Percentiles rank a stretch among this genome's conserved stretches.
These are phyloP conservation scores for Euclidium syriacum DNA, from an alignment of 345 rosid species.

Conservation along the genomic window DNA sequence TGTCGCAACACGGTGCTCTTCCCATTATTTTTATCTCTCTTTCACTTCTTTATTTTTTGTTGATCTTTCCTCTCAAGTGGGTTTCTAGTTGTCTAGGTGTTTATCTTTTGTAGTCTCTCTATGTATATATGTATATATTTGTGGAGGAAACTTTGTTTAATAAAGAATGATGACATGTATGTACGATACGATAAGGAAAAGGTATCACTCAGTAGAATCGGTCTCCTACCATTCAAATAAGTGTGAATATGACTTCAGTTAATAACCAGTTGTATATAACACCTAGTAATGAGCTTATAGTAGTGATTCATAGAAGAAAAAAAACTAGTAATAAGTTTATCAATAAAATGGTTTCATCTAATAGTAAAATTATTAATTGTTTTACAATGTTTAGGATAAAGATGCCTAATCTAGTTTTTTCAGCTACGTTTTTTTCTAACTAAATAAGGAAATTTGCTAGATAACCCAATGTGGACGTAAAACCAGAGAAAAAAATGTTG, in stretches of 20 bases:
- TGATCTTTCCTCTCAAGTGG: slow-evolving; percentile 15
- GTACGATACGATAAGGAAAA: not conserved
- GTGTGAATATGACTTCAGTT: slow-evolving; percentile 6
- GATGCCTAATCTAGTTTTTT: not conserved
- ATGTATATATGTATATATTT: slow-evolving; percentile 8
- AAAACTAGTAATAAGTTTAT: not conserved
- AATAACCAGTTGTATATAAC: not conserved
- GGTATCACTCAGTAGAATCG: slow-evolving; percentile 2
- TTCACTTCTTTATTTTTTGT: not conserved
- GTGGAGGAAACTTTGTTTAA: not conserved
- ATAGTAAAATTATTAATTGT: not conserved
- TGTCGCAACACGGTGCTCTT: slow-evolving; percentile 92
- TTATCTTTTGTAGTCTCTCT: slow-evolving; percentile 11
- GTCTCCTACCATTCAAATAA: slow-evolving; percentile 9
- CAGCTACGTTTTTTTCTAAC: not conserved
- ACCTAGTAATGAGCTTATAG: not conserved
- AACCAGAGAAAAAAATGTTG: no score
- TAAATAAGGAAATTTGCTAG: no score
- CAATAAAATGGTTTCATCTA: not conserved
- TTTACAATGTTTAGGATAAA: not conserved
- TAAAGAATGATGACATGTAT: slow-evolving; percentile 2
- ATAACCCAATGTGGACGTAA: no score
- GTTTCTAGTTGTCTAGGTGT: slow-evolving; percentile 18
- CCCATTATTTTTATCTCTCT: slow-evolving; percentile 41
- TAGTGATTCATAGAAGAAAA: no score